phyloP scores from a whole-genome alignment of 768 basidiomycete species.

The Albatrellus ellisii region DNA sequence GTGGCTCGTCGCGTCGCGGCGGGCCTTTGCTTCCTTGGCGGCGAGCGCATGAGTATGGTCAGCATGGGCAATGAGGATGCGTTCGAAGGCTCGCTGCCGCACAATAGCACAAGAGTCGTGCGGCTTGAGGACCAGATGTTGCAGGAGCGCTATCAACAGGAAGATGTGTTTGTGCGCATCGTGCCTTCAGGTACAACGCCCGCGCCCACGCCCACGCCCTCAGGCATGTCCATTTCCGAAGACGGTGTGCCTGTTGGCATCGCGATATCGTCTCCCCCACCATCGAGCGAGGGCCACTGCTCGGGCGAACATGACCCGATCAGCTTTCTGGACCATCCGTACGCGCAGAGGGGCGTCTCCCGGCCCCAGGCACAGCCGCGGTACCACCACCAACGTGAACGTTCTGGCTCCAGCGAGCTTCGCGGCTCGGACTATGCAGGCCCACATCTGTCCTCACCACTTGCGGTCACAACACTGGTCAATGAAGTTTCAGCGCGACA shows the following conservation, averaged over 20 bases:
- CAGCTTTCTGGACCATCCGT: slow-evolving; percentile 23
- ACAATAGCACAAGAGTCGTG: slow-evolving; percentile 17
- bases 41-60: slow-evolving; percentile 9
- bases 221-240: slow-evolving; percentile 15
- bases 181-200: slow-evolving; percentile 3
- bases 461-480: slow-evolving; percentile 7
- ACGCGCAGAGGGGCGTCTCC: slow-evolving; percentile 18
- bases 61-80: not conserved
- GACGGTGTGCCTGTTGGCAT: slow-evolving; percentile 25
- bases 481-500: slow-evolving; percentile 24
- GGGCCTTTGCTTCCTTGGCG: slow-evolving; percentile 15
- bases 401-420: slow-evolving; percentile 8
- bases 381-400: slow-evolving; percentile 7
- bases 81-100: slow-evolving; percentile 13
- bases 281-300: slow-evolving; percentile 14
- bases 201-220: slow-evolving; percentile 21
- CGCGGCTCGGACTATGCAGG: slow-evolving; percentile 26
- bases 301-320: slow-evolving; percentile 13
- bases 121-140: slow-evolving; percentile 1
- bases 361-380: not conserved
- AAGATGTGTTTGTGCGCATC: not conserved
- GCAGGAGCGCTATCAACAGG: not conserved
- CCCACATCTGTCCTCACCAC: slow-evolving; percentile 25
- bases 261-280: slow-evolving; percentile 26
- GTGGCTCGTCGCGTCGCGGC: slow-evolving; percentile 23